These are phyloP conservation scores for Saccharomyces uvarum DNA, from an alignment of 1,139 yeast species.

Conservation along the genomic window DNA sequence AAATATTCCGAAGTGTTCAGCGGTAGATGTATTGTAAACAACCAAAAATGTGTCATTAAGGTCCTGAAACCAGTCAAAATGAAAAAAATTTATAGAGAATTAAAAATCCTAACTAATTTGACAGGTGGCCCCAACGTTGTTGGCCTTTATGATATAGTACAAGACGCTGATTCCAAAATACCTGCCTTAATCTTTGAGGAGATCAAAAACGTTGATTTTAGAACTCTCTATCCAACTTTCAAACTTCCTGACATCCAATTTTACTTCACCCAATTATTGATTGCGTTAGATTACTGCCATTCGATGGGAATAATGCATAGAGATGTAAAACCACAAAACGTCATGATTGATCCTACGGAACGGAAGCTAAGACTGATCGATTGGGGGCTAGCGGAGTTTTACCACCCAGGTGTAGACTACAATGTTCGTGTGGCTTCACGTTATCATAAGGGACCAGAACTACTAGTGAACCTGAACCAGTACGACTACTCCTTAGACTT, in stretches of 20 bases:
- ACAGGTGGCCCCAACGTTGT: constrained; percentile 70
- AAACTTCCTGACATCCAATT: constrained; percentile 56
- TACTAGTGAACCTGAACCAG: constrained; percentile 63
- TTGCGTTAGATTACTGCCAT: constrained; percentile 69
- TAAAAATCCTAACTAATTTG: constrained; percentile 64
- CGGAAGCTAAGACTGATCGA: constrained; percentile 63
- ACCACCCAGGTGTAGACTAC: constrained; percentile 70
- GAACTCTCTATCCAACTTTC: constrained; percentile 62
- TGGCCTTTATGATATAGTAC: constrained; percentile 63
- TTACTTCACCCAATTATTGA: constrained; percentile 60
- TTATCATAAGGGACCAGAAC: constrained; percentile 75
- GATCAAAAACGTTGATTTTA: constrained; percentile 63
- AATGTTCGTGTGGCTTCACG: constrained; percentile 77
- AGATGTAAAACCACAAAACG: constrained; percentile 79
- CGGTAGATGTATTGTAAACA: constrained; percentile 41
- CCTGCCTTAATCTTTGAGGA: constrained; percentile 72
- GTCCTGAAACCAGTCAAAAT: constrained; percentile 74
- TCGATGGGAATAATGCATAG: constrained; percentile 81
- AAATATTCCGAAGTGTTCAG: constrained; percentile 73
- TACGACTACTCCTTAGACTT: constrained; percentile 73
- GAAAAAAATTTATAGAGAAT: constrained; percentile 71
- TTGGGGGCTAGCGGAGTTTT: constrained; percentile 82
- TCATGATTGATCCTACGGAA: constrained; percentile 67
- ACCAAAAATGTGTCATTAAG: constrained; percentile 58
- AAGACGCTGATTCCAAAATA: constrained; percentile 63